Evolutionary conservation across 1,284 basidiomycete genomes (phyloP).

Genomic region (Moesziomyces sp.): DNA sequence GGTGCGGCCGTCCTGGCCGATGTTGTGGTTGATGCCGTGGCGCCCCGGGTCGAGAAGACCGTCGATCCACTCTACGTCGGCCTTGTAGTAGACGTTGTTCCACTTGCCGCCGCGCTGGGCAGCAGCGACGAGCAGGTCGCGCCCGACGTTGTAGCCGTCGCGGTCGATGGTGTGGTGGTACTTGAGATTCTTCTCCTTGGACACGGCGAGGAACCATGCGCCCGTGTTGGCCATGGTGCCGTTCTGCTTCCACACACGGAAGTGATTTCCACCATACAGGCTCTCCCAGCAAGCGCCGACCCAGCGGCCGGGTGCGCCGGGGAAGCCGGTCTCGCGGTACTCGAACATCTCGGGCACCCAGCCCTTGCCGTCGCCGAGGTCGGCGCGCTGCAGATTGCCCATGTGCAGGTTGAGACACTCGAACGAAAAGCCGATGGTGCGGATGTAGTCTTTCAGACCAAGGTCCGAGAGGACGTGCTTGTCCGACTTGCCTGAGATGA

Average conservation of each 20-base stretch:
- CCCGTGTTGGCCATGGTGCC: slow-evolving; percentile 65
- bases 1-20: slow-evolving; percentile 61
- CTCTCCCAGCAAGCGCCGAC: slow-evolving; percentile 66
- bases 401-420: slow-evolving; percentile 86
- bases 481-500: slow-evolving; percentile 85
- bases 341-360: slow-evolving; percentile 66
- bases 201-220: slow-evolving; percentile 68
- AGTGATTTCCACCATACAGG: slow-evolving; percentile 67
- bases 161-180: slow-evolving; percentile 64
- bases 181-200: slow-evolving; percentile 64
- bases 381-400: slow-evolving; percentile 77
- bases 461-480: slow-evolving; percentile 76
- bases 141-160: slow-evolving; percentile 67
- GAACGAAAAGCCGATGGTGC: slow-evolving; percentile 75
- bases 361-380: slow-evolving; percentile 87
- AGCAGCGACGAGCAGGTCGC: slow-evolving; percentile 62
- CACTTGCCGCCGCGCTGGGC: slow-evolving; percentile 63
- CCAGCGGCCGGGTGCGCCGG: slow-evolving; percentile 63
- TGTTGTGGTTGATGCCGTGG: slow-evolving; percentile 67
- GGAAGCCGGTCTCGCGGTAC: slow-evolving; percentile 64
- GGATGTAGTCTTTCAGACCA: slow-evolving; percentile 82
- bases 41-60: slow-evolving; percentile 60
- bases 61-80: slow-evolving; percentile 63
- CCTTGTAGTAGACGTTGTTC: slow-evolving; percentile 62
- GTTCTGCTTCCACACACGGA: slow-evolving; percentile 68